Base-by-base conservation (phyloP, 1,139 yeast genomes). In the Taphrina populina region DNA sequence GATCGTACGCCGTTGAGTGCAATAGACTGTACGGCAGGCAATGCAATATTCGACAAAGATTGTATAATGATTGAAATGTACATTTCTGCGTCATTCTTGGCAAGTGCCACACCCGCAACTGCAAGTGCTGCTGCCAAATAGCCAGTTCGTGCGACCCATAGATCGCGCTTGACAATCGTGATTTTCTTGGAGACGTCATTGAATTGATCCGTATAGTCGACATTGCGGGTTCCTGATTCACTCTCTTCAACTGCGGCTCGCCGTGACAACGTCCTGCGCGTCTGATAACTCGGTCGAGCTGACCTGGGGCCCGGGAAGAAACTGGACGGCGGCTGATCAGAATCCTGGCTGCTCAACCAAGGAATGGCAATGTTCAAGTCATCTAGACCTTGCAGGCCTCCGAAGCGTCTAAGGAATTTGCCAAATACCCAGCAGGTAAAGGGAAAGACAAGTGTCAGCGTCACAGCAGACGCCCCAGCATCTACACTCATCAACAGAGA, bases 21-120 rank as follows among this genome's bases (percentile, higher is more conserved):
- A 10, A 56, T 41, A 17, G 56, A 51, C 35, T 56, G 58, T 8
- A 56, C 58, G 4, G 56, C 55, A 11, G 58, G 58, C 20, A 56
- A 27, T 10, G 55, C 52, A 30, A 56, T 56, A 20, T 53, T 52
- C n/a, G 52, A 43, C 33, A 56, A 24, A 3, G 58, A 52, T 36
- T 56, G 58, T 13, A 56, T 19, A 35, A 56, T 33, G 34, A 56
- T 44, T 24, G 45, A 23, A 4, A 37, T 29, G 46, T 47, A 51
- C 43, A 56, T 43, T 35, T 52, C 40, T 17, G 40, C 43, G 20
- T 40, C 56, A 17, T 45, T 41, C 34, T 43, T 43, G 17, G 58
- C 46, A 13, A 41, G 8, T 10, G 56, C 58, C 13, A 56, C 47
- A 17, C 57, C 57, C 7, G 52, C 26, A 32, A 56, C 52, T 7